Evolutionary conservation across 257 asterid species (phyloP), one percentile per base, ranked within the genome.

Genomic region (Cruciata laevipes): DNA sequence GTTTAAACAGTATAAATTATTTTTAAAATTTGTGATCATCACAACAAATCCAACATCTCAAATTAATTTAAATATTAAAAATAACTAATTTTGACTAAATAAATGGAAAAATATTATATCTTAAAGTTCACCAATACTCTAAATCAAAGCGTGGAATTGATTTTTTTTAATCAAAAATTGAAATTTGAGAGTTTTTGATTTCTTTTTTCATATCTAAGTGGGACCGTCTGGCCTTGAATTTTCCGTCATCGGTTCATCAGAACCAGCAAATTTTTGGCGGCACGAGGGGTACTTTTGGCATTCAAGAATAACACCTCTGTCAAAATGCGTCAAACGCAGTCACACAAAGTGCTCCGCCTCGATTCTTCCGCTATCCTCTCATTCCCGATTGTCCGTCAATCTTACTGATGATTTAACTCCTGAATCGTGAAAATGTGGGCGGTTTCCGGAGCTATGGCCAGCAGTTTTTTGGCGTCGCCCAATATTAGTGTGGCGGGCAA

Each of bases 361-460:
- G 65, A 2, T 60, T 60, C 42, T 31, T 60, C 65, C 42, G 65
- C 40, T 66, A 8, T 30, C 7, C 20, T n/a, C 60, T 20, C 57
- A 24, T 18, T 66, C 52, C 33, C 70, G 0, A 12, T 33, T 6
- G 10, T 27, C 64, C n/a, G 14, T 56, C 64, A 30, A 13, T 2
- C 42, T 58, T 16, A 47, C 35, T 30, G 24, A 25, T 47, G 24
- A 58, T 44, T 47, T 31, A 47, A 61, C 18, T 32, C 18, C 24
- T 61, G 11, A 14, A 0, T 17, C 4, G 55, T 47, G 65, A 58
- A 44, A 61, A 61, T 61, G 68, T 70, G 59, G 74, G 56, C 42
- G 66, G 64, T 18, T 55, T 71, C 65, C 35, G 31, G 59, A 31
- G 32, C 38, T 5, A 24, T 62, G 23, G 8, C 67, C 18, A 53